These are phyloP conservation scores for Torrubiellomyces zombiae DNA, from an alignment of 2,329 filamentous ascomycete species.

Conservation along the genomic window DNA sequence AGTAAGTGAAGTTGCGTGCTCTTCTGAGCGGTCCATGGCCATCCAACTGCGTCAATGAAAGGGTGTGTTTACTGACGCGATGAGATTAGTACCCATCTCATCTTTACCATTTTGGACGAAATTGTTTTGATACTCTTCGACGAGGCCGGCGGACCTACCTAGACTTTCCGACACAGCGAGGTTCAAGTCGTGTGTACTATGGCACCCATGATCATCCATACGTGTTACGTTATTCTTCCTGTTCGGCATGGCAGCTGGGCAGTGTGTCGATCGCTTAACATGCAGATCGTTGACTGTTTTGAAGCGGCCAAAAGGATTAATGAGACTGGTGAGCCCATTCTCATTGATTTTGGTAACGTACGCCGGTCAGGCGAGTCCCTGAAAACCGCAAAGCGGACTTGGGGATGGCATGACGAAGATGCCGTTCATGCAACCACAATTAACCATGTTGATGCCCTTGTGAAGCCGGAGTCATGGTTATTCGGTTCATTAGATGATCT, in stretches of 20 bases:
- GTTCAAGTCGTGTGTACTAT: too few relatives aligned
- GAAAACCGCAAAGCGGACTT: neutral
- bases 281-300: too few relatives aligned
- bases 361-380: neutral
- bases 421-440: neutral
- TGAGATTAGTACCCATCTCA: conserved; percentile 42
- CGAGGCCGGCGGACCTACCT: conserved; percentile 10
- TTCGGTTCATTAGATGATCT: neutral
- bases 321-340: neutral
- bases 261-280: too few relatives aligned
- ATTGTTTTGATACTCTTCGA: conserved; percentile 48
- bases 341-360: neutral
- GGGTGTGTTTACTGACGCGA: conserved; percentile 6
- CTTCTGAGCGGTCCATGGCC: neutral
- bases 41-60: too few relatives aligned
- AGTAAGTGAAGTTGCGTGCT: conserved; percentile 37
- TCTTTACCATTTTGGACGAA: conserved; percentile 57
- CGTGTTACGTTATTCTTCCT: too few relatives aligned
- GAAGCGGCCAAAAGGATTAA: too few relatives aligned
- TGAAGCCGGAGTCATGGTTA: neutral
- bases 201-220: too few relatives aligned
- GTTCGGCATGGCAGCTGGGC: too few relatives aligned
- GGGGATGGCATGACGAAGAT: neutral
- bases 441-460: conserved; percentile 1
- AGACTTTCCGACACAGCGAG: neutral